These are phyloP conservation scores for Xerocomus potaroensis DNA, from an alignment of 768 basidiomycete species.

Conservation along the genomic window DNA sequence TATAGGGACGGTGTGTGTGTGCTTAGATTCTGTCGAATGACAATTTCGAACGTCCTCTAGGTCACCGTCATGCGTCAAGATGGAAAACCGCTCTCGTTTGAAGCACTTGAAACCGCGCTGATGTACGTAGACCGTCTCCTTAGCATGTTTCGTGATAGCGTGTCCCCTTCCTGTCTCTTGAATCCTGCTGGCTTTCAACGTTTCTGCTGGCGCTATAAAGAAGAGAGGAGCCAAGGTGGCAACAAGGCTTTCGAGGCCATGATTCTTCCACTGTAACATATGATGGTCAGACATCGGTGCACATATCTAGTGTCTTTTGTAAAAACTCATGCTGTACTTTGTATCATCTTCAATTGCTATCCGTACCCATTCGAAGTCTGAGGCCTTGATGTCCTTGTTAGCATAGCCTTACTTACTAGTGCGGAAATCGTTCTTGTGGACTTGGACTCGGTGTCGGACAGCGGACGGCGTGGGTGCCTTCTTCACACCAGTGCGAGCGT, in stretches of 20 bases:
- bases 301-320: background rate
- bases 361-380: too few species aligned
- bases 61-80: constrained; percentile 28
- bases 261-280: constrained; percentile 18
- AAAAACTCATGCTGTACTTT: background rate
- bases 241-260: constrained; percentile 11
- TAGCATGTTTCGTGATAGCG: constrained; percentile 24
- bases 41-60: constrained; percentile 2
- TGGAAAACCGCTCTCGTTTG: constrained; percentile 19
- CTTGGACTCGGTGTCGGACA: too few species aligned
- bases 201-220: constrained; percentile 23
- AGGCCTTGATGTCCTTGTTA: too few species aligned
- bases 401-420: too few species aligned
- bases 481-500: too few species aligned
- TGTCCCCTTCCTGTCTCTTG: constrained; percentile 9
- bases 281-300: background rate
- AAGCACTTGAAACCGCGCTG: constrained; percentile 26
- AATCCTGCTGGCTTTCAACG: constrained; percentile 23
- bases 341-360: too few species aligned
- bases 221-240: constrained; percentile 12
- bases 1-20: constrained; percentile 22
- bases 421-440: too few species aligned
- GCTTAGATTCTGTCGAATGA: too few species aligned
- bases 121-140: constrained; percentile 34
- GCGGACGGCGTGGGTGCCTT: too few species aligned